Conservation (phyloP, 2,329 filamentous ascomycete genomes). For the Aciculosporium take region DNA sequence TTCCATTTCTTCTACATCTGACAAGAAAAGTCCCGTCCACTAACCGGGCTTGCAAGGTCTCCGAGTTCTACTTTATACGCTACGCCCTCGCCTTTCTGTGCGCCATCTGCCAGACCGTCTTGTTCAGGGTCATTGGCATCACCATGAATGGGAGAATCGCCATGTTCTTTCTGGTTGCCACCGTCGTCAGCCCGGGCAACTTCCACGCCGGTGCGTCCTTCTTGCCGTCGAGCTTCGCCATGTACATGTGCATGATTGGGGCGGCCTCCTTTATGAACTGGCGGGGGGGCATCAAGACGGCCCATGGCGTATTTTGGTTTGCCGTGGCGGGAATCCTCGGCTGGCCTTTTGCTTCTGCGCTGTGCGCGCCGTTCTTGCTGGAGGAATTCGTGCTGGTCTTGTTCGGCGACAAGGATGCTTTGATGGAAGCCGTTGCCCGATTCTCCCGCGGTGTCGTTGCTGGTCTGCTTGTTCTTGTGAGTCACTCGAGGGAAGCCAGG, state of each 20-base stretch:
- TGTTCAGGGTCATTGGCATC: slow-evolving; percentile 65
- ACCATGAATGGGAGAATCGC: slow-evolving; percentile 73
- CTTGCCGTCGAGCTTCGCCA: slow-evolving; percentile 87
- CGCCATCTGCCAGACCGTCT: slow-evolving; percentile 64
- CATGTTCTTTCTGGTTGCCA: slow-evolving; percentile 66
- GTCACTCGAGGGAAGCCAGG: too few species aligned
- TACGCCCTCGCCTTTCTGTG: slow-evolving; percentile 60
- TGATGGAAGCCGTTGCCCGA: slow-evolving; percentile 45
- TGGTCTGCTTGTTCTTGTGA: slow-evolving; percentile 54
- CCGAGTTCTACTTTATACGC: slow-evolving; percentile 81
- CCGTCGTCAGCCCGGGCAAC: slow-evolving; percentile 73
- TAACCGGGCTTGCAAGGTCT: slow-evolving; percentile 28
- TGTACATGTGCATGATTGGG: slow-evolving; percentile 84
- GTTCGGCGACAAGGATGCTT: slow-evolving; percentile 40
- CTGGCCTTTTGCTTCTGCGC: slow-evolving; percentile 84
- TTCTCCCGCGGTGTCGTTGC: slow-evolving; percentile 53
- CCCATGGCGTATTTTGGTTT: slow-evolving; percentile 80
- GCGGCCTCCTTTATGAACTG: slow-evolving; percentile 84
- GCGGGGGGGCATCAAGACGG: slow-evolving; percentile 63
- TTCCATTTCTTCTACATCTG: too few species aligned
- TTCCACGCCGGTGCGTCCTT: slow-evolving; percentile 83
- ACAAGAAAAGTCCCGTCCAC: too few species aligned
- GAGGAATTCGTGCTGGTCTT: slow-evolving; percentile 55
- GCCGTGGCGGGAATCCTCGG: slow-evolving; percentile 72
- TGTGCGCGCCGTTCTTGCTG: slow-evolving; percentile 65